Evolutionary conservation across 306 rosid species (phyloP), one percentile per base, ranked within the genome.

Genomic region (Quercus glauca): DNA sequence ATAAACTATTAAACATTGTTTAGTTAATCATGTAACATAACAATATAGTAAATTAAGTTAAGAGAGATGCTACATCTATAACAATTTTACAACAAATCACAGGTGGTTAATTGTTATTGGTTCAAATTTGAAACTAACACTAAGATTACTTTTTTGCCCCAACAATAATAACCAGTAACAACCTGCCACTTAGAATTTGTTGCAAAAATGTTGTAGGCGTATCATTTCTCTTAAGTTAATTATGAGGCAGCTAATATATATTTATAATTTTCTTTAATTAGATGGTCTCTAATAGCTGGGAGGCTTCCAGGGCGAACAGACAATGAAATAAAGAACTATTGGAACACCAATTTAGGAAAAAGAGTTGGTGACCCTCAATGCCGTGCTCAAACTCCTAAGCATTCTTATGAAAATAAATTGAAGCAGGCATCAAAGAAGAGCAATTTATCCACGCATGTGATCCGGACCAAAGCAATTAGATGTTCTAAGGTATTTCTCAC

Each of bases 381-480:
- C 18, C 20, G 11, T 10, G 13, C 23, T 49, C 45, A 45, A 20
- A 58, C 61, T 31, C 67, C 21, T 4, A 65, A 21, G 15, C 15
- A 12, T 28, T 9, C 73, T 3, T 2, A 10, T 25, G 73, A n/a
- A 13, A 76, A 56, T 5, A 76, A 11, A 5, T 25, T 4, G 29
- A 60, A 60, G 33, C 25, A 10, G 1, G 0, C 15, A 49, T 12
- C 67, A 14, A 60, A 60, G 28, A 12, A 4, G 18, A 23, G 5
- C 17, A 7, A 37, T 37, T 37, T 7, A 37, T 37, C 10, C 45
- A 7, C 11, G 20, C 58, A 63, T 1, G 73, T 73, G 9, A 74
- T 88, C 21, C 86, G 77, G 65, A 76, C 87, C 74, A 85, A 88
- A 17, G 86, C 91, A 49, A 73, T 79, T 5, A 88, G 83, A 67